phyloP scores from a whole-genome alignment of 441 rosid genomes.

The Kokia cookei region DNA sequence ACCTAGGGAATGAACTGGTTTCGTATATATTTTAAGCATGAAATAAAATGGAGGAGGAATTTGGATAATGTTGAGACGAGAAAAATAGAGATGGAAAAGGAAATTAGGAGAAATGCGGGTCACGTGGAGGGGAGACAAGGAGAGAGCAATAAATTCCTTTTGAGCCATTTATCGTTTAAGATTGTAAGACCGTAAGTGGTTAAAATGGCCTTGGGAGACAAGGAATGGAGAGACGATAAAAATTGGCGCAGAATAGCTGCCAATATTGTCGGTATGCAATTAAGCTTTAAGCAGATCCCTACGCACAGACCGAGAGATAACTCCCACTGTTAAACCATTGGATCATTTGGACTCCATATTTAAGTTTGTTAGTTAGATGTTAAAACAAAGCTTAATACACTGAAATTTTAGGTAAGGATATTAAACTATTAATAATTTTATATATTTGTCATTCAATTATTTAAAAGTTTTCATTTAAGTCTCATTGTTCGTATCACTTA shows the following conservation, averaged over 20 bases:
- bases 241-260: neutral
- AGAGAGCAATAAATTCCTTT: neutral
- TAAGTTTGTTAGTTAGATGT: too few species aligned
- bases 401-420: too few species aligned
- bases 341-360: too few species aligned
- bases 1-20: too few species aligned
- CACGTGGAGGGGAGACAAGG: neutral
- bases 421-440: too few species aligned
- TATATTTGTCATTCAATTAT: too few species aligned
- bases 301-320: neutral
- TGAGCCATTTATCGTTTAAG: neutral
- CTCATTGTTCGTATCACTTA: too few species aligned
- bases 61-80: neutral
- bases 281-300: neutral
- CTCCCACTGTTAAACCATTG: neutral
- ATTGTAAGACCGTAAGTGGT: neutral
- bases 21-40: too few species aligned
- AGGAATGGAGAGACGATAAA: neutral
- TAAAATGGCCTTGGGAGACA: too few species aligned
- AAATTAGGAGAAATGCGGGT: neutral
- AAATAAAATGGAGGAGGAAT: neutral
- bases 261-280: neutral
- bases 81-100: neutral
- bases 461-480: rapidly evolving
- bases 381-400: too few species aligned